phyloP scores from a whole-genome alignment of 2,329 filamentous ascomycete genomes.

The Rasamsonia emersonii region DNA sequence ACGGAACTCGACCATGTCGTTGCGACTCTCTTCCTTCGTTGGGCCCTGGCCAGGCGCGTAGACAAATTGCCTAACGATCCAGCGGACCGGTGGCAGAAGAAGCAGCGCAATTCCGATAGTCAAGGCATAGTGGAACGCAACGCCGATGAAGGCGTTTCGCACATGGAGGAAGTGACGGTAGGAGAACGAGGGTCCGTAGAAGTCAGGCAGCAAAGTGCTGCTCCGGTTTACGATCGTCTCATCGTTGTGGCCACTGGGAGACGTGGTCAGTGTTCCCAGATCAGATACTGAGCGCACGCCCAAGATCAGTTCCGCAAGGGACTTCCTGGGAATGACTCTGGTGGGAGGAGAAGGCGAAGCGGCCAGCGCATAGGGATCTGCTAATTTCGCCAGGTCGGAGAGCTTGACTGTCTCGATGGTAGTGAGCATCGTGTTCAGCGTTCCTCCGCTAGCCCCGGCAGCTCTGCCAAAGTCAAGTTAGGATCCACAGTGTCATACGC shows the following conservation, averaged over 20 bases:
- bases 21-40: slow-evolving; percentile 31
- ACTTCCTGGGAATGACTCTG: slow-evolving; percentile 23
- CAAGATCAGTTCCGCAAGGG: slow-evolving; percentile 27
- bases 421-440: slow-evolving; percentile 58
- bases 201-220: slow-evolving; percentile 49
- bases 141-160: slow-evolving; percentile 39
- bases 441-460: slow-evolving; percentile 48
- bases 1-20: slow-evolving; percentile 34
- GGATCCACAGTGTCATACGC: slow-evolving; percentile 11
- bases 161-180: slow-evolving; percentile 50
- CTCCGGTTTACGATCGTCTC: slow-evolving; percentile 51
- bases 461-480: slow-evolving; percentile 17
- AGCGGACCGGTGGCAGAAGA: slow-evolving; percentile 45
- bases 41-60: slow-evolving; percentile 46
- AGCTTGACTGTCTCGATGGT: slow-evolving; percentile 40
- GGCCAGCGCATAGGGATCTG: slow-evolving; percentile 45
- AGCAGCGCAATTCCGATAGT: slow-evolving; percentile 39
- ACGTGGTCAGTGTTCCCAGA: slow-evolving; percentile 51
- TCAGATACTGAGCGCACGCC: slow-evolving; percentile 48
- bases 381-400: slow-evolving; percentile 38
- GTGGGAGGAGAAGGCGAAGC: slow-evolving; percentile 33
- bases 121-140: slow-evolving; percentile 42
- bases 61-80: slow-evolving; percentile 39
- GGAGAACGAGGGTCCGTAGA: slow-evolving; percentile 51
- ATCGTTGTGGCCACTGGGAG: slow-evolving; percentile 45